Conservation (phyloP, 192 early-diverging fungal genomes). For the Pecoramyces ruminantium region DNA sequence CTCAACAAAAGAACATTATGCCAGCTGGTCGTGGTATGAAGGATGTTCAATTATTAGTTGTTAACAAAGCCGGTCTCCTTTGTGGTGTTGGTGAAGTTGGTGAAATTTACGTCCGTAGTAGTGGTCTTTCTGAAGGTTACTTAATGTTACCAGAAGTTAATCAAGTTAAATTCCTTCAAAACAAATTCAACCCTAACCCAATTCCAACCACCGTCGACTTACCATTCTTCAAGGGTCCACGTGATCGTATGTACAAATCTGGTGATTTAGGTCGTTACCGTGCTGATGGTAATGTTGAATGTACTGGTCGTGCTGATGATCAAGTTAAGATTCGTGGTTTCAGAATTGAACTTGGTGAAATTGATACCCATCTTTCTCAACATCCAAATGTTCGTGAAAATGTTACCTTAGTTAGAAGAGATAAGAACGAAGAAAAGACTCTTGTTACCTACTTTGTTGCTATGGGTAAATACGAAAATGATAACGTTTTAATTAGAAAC, state of each 20-base stretch:
- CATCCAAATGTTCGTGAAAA: slow-evolving; percentile 85
- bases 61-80: slow-evolving; percentile 63
- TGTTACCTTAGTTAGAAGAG: slow-evolving; percentile 85
- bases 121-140: slow-evolving; percentile 95
- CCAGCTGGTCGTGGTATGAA: slow-evolving; percentile 96
- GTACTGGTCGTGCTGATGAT: slow-evolving; percentile 91
- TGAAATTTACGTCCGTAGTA: slow-evolving; percentile 92
- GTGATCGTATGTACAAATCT: slow-evolving; percentile 90
- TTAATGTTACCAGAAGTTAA: slow-evolving; percentile 67
- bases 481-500: slow-evolving; percentile 40
- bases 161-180: slow-evolving; percentile 76
- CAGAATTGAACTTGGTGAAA: slow-evolving; percentile 97
- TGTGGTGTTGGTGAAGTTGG: slow-evolving; percentile 96
- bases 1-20: slow-evolving; percentile 90
- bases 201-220: background rate
- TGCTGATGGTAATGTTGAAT: slow-evolving; percentile 88
- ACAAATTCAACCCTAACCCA: slow-evolving; percentile 48
- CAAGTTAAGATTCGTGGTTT: slow-evolving; percentile 99
- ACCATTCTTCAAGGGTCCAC: slow-evolving; percentile 60
- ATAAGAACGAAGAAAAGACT: slow-evolving; percentile 97
- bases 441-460: slow-evolving; percentile 92
- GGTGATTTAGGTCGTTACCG: slow-evolving; percentile 93
- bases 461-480: slow-evolving; percentile 6
- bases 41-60: slow-evolving; percentile 91
- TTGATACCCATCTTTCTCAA: slow-evolving; percentile 89